Evolutionary conservation across 2,329 filamentous ascomycete genomes (phyloP).

Genomic region (Apiospora koreana): DNA sequence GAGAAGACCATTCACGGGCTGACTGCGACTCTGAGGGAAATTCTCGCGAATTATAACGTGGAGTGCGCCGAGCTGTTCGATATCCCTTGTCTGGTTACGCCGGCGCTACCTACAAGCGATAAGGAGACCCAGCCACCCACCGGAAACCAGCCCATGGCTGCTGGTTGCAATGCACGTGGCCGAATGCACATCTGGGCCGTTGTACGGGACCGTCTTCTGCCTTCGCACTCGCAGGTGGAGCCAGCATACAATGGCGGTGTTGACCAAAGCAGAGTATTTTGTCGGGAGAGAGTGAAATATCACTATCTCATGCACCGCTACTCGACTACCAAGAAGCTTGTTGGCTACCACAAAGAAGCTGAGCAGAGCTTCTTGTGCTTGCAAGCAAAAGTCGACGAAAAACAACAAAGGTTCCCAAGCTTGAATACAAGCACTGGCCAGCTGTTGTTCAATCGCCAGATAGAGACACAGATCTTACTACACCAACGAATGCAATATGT

Average conservation of each 20-base stretch:
- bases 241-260: too few species aligned
- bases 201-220: not conserved
- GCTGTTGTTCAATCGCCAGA: not conserved
- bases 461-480: not conserved
- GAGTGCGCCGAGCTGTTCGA: not conserved
- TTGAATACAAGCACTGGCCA: not conserved
- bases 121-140: not conserved
- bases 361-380: not conserved
- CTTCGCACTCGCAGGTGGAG: not conserved
- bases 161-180: not conserved
- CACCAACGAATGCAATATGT: not conserved
- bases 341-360: not conserved
- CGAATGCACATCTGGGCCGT: not conserved
- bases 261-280: not conserved
- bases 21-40: not conserved
- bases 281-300: not conserved
- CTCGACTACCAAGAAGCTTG: not conserved
- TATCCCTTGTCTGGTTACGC: not conserved
- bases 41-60: not conserved
- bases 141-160: too few species aligned
- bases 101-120: not conserved
- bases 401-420: not conserved
- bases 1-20: not conserved
- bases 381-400: not conserved
- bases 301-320: too few species aligned